Percentiles rank a stretch among this genome's conserved stretches.
Evolutionary conservation across 1,284 basidiomycete species (phyloP).

Genomic region (Ustilago shanxiensis): DNA sequence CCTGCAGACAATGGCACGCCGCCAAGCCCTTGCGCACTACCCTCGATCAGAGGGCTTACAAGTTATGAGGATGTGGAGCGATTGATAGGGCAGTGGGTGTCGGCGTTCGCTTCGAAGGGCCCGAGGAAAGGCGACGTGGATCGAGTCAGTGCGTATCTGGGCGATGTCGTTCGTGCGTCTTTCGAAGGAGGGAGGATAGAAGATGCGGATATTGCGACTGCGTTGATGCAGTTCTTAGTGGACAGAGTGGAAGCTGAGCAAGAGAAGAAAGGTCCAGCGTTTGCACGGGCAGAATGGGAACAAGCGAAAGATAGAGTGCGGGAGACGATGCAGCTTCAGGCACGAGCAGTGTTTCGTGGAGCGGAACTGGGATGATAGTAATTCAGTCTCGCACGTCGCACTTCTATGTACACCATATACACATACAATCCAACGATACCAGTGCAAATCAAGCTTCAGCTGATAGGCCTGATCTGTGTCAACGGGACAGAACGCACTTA

Average conservation of each 20-base stretch:
- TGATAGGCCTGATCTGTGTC: too few species aligned
- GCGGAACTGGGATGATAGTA: constrained; percentile 13
- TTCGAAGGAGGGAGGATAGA: constrained; percentile 12
- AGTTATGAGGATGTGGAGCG: constrained; percentile 17
- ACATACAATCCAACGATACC: too few species aligned
- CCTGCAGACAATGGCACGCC: not conserved
- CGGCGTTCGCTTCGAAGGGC: constrained; percentile 34
- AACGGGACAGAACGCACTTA: too few species aligned
- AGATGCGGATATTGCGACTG: constrained; percentile 22
- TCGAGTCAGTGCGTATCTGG: constrained; percentile 33
- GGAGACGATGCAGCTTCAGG: constrained; percentile 11
- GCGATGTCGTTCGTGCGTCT: constrained; percentile 12
- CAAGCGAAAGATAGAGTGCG: constrained; percentile 18
- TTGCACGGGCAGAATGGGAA: constrained; percentile 20
- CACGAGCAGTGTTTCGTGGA: constrained; percentile 18
- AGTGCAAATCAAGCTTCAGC: too few species aligned
- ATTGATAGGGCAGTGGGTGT: constrained; percentile 50
- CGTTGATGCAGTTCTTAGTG: constrained; percentile 22
- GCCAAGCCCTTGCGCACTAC: not conserved
- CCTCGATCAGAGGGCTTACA: constrained; percentile 41
- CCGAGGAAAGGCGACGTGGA: constrained; percentile 56
- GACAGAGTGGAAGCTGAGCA: not conserved
- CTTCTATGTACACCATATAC: too few species aligned
- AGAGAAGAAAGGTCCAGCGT: not conserved
- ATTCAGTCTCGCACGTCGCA: too few species aligned